A percentile compares a stretch with the other conserved stretches of the same genome.
Conservation (phyloP, 306 rosid genomes). For the Carpinus viminea region DNA sequence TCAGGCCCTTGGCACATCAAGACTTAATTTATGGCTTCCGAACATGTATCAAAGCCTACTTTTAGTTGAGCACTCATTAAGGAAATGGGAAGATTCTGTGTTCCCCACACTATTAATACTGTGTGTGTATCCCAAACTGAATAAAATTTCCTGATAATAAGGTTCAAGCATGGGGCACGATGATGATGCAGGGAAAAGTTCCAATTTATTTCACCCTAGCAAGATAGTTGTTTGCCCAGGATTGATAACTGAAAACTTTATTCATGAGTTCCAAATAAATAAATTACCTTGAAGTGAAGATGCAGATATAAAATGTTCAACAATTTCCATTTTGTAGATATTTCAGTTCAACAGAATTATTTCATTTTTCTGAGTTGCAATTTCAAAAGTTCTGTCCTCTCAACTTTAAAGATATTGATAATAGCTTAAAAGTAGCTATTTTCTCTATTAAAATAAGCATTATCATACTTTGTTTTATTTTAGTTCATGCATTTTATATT, state of each 20-base stretch:
- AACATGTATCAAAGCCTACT: neutral
- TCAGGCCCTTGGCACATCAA: neutral
- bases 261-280: neutral
- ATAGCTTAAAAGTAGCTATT: no score
- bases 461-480: no score
- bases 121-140: neutral
- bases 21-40: neutral
- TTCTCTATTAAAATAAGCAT: no score
- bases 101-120: neutral
- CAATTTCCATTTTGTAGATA: neutral
- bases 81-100: neutral
- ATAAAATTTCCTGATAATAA: neutral
- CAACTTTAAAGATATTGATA: no score
- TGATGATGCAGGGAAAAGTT: neutral
- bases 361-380: neutral
- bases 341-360: constrained; percentile 3
- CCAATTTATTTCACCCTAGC: neutral
- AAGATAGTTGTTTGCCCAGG: neutral
- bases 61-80: neutral
- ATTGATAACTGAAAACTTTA: neutral
- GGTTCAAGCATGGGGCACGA: neutral
- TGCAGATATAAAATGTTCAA: neutral
- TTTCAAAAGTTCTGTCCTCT: neutral
- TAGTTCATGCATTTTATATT: no score
- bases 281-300: neutral